Evolutionary conservation across 192 early-diverging fungal genomes (phyloP).

Genomic region (Mortierella hygrophila): DNA sequence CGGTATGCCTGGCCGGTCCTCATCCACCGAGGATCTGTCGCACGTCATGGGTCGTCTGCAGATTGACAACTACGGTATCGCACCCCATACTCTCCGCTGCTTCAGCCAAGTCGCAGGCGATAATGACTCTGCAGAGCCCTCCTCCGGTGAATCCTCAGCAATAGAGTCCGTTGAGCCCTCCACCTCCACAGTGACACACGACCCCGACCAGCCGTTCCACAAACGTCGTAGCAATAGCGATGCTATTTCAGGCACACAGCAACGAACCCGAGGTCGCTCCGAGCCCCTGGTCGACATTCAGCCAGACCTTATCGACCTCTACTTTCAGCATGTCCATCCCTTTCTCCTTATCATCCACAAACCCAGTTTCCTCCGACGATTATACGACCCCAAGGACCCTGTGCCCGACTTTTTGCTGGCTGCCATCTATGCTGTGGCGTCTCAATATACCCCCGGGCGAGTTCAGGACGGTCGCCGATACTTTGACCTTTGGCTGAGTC

Average conservation of each 20-base stretch:
- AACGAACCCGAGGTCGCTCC: conserved; percentile 23
- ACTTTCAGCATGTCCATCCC: conserved; percentile 69
- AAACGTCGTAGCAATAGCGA: conserved; percentile 29
- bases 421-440: conserved; percentile 48
- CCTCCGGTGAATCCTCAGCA: conserved; percentile 33
- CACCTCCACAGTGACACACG: background rate
- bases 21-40: conserved; percentile 40
- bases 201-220: conserved; percentile 57
- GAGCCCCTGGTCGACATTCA: conserved; percentile 43
- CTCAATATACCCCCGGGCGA: conserved; percentile 45
- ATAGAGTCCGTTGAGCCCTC: conserved; percentile 4
- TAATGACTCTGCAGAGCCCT: conserved; percentile 41
- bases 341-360: conserved; percentile 68
- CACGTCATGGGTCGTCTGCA: conserved; percentile 46
- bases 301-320: conserved; percentile 57
- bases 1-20: background rate
- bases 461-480: conserved; percentile 45
- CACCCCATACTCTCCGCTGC: conserved; percentile 52
- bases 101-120: conserved; percentile 54
- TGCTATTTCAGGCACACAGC: conserved; percentile 40
- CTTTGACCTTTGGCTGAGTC: conserved; percentile 48
- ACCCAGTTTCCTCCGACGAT: conserved; percentile 60
- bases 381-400: conserved; percentile 58
- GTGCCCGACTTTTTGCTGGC: conserved; percentile 57
- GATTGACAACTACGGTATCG: conserved; percentile 52